These are phyloP conservation scores for Triglochin maritima DNA, from an alignment of 106 monocot species.

Conservation along the genomic window DNA sequence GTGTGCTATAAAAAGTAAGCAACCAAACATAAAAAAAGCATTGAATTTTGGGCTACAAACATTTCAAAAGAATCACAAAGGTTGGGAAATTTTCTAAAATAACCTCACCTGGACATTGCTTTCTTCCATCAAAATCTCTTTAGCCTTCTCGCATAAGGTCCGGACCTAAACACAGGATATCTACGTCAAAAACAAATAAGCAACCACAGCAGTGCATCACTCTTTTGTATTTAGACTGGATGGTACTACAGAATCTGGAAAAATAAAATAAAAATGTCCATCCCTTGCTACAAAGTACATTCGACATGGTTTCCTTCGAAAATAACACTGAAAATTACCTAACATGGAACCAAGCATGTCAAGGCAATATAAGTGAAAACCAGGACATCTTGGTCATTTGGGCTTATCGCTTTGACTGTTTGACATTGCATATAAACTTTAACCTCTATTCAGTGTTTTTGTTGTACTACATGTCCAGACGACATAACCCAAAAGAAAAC, in stretches of 20 bases:
- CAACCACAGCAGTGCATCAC: not conserved
- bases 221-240: not conserved
- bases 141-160: constrained; percentile 81
- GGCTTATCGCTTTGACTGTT: too few relatives aligned
- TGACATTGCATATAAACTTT: too few relatives aligned
- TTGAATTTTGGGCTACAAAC: too few relatives aligned
- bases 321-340: not conserved
- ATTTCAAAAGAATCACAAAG: too few relatives aligned
- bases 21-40: too few relatives aligned
- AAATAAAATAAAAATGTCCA: not conserved
- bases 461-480: too few relatives aligned
- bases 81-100: too few relatives aligned
- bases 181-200: not conserved
- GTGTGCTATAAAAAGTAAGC: too few relatives aligned
- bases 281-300: not conserved
- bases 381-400: too few relatives aligned
- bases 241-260: not conserved
- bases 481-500: too few relatives aligned
- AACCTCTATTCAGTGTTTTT: too few relatives aligned
- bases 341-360: not conserved
- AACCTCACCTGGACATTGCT: constrained; percentile 92
- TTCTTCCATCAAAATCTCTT: constrained; percentile 99
- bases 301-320: not conserved
- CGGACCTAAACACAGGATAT: constrained; percentile 39
- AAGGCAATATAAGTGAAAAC: too few relatives aligned